Conservation (phyloP, 495 filamentous ascomycete genomes). For the Trichoderma reesei region DNA sequence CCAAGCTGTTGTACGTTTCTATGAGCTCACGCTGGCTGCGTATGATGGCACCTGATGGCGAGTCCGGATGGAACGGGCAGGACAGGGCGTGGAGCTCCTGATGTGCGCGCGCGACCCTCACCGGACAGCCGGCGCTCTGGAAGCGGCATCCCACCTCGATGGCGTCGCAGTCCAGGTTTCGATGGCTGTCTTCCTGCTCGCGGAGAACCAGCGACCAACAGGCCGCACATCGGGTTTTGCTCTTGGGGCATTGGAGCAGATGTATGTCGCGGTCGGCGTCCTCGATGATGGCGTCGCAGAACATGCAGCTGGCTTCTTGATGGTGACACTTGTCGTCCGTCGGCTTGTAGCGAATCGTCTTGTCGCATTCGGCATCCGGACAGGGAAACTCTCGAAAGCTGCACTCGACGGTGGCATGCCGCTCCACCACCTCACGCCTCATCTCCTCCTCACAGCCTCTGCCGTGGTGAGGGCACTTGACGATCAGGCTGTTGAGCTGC, state of each 20-base stretch:
- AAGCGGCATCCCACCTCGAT: slow-evolving; percentile 32
- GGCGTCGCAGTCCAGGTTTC: slow-evolving; percentile 26
- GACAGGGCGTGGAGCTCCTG: slow-evolving; percentile 21
- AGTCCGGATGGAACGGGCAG: slow-evolving; percentile 19
- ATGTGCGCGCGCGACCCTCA: slow-evolving; percentile 22
- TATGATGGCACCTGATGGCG: slow-evolving; percentile 18
- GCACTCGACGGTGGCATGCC: slow-evolving; percentile 52
- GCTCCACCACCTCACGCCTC: slow-evolving; percentile 56
- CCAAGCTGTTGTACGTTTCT: slow-evolving; percentile 15
- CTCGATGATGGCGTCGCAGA: slow-evolving; percentile 30
- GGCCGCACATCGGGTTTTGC: slow-evolving; percentile 16
- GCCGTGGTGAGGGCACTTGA: slow-evolving; percentile 55
- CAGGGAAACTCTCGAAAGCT: slow-evolving; percentile 70
- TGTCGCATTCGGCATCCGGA: slow-evolving; percentile 36
- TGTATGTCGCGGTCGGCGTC: slow-evolving; percentile 36
- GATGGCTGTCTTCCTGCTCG: neutral
- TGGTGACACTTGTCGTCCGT: slow-evolving; percentile 41
- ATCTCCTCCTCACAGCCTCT: slow-evolving; percentile 56
- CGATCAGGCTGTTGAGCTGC: slow-evolving; percentile 67
- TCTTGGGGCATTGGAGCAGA: slow-evolving; percentile 20
- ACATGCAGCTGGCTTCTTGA: slow-evolving; percentile 30
- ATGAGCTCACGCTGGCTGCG: slow-evolving; percentile 21
- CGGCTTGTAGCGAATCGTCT: slow-evolving; percentile 27
- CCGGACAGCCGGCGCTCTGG: slow-evolving; percentile 29
- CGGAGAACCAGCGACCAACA: slow-evolving; percentile 4